Base-by-base conservation (phyloP, 2,329 filamentous ascomycete genomes). In the Beauveria brongniartii region DNA sequence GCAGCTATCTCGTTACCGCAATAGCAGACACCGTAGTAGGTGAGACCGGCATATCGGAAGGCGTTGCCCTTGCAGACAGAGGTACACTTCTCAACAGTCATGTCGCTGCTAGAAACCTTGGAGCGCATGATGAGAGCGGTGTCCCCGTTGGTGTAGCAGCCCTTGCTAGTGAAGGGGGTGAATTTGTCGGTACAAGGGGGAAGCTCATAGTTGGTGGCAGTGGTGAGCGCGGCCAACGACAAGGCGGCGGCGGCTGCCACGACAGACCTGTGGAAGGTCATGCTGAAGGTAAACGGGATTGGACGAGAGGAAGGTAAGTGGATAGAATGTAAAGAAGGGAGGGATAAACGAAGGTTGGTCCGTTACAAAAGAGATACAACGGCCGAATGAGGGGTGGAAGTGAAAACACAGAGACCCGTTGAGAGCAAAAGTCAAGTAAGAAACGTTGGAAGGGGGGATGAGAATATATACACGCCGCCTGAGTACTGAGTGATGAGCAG, bases 21-120 rank as follows among this genome's bases (percentile, higher is more conserved):
- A 69, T 82, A 83, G 72, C 82, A 83, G 47, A 77, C 72, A 61
- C 79, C 79, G 63, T 81, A 77, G 69, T 80, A 81, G 63, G 77
- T 74, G 40, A 82, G 74, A 60, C 80, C 80, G 64, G 80, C 78
- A 63, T 81, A 79, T 55, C 78, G 74, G 69, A 77, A 82, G 48
- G 77, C 75, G 64, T 81, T 79, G 61, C 77, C 78, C 69, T 81
- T 81, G 74, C 80, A 82, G 57, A 76, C 74, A 47, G 78, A 70
- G 46, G 76, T 70, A 64, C 80, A 82, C 65, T 71, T 72, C 70
- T 80, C 76, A 37, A 78, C 72, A 2, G 79, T 82, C 76, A 79
- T 80, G 66, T 72, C 69, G 24, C 68, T 64, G 59, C 68, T 64
- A 63, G 74, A 67, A 47, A 73, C 67, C 20, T 69, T 68, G 62